Conservation (phyloP, 2,329 filamentous ascomycete genomes). For the Cercospora sp. region DNA sequence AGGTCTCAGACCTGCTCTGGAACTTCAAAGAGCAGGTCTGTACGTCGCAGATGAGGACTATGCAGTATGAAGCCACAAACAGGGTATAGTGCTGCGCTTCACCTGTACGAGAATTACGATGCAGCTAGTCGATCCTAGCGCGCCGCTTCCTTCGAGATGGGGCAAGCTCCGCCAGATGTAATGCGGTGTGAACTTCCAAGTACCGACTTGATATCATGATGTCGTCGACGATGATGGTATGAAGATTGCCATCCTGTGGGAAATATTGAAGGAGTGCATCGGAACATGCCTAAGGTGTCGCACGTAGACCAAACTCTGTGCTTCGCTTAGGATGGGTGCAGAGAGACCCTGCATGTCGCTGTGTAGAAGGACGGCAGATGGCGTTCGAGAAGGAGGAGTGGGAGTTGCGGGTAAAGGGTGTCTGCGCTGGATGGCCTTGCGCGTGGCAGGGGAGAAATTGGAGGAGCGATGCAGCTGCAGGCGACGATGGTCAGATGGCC, state of each 20-base stretch:
- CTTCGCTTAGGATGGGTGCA: not conserved
- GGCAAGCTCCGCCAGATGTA: not conserved
- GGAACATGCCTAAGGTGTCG: not conserved
- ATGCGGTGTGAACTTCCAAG: not conserved
- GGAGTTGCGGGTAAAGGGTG: not conserved
- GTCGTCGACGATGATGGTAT: not conserved
- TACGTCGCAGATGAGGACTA: not conserved
- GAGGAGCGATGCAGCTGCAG: not conserved
- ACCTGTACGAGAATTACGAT: not conserved
- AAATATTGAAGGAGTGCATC: not conserved
- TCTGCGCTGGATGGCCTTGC: not conserved
- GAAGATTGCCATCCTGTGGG: not conserved
- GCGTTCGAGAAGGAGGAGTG: not conserved
- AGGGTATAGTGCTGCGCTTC: not conserved
- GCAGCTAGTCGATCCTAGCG: not conserved
- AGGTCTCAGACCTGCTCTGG: not conserved
- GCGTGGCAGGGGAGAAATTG: not conserved
- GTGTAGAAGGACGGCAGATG: not conserved
- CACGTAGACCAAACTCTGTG: not conserved
- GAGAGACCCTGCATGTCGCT: not conserved
- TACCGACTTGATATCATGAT: not conserved
- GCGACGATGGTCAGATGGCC: not conserved
- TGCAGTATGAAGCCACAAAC: not conserved
- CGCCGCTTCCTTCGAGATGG: not conserved
- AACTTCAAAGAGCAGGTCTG: not conserved